Conservation (phyloP, 2,329 filamentous ascomycete species). For the Botrytis paeoniae region DNA sequence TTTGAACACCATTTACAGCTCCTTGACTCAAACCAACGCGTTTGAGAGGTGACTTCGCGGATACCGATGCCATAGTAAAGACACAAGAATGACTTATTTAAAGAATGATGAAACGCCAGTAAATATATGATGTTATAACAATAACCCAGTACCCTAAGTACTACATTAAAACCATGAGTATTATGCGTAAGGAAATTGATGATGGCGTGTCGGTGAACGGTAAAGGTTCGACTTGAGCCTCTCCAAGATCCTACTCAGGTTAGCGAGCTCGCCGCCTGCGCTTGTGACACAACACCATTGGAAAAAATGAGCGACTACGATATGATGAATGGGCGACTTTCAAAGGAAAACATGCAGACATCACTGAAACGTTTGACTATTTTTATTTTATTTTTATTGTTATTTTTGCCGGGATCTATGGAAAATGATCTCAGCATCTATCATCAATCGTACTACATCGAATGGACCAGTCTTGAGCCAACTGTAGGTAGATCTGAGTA, state of each 20-base stretch:
- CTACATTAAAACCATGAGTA: not conserved
- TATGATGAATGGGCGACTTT: too few relatives aligned
- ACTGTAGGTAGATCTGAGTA: conserved; percentile 29
- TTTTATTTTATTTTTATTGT: conserved; percentile 29
- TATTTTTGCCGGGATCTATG: conserved; percentile 33
- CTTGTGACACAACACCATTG: not conserved
- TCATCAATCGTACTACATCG: conserved; percentile 28
- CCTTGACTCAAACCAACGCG: conserved; percentile 2
- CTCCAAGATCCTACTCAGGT: not conserved
- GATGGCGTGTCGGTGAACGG: not conserved
- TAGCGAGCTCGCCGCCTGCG: not conserved
- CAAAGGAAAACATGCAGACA: not conserved
- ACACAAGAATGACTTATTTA: not conserved
- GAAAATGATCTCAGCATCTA: conserved; percentile 29
- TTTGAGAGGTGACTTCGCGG: not conserved
- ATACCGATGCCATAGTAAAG: not conserved
- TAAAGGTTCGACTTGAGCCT: not conserved
- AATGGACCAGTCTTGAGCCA: conserved; percentile 25
- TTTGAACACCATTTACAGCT: not conserved
- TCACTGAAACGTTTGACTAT: conserved; percentile 4
- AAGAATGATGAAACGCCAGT: not conserved
- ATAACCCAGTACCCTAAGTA: not conserved
- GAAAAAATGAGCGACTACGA: not conserved
- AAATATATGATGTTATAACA: not conserved
- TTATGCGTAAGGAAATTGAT: not conserved